Base-by-base conservation (phyloP, 1,284 basidiomycete genomes). In the Ustilago crameri region DNA sequence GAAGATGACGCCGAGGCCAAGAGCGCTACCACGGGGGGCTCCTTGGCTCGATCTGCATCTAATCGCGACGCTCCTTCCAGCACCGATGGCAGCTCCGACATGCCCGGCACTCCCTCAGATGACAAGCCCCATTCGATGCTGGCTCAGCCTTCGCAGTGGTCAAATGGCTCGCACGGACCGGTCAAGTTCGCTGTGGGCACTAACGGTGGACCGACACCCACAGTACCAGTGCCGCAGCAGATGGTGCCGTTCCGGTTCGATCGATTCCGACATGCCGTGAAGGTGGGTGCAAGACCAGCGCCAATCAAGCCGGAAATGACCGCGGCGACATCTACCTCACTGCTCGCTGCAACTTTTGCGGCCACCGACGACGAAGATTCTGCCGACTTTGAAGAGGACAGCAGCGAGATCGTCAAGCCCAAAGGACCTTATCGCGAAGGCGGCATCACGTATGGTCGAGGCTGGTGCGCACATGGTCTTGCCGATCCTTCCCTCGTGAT, bases 381-480 rank as follows among this genome's bases (percentile, higher is more conserved):
- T 3, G 56, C 10, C 15, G 41, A 42, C 9, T 46, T 58, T 3
- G 51, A 54, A 7, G 27, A 40, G 20, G 46, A 44, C 22, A 46
- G 55, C 32, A 50, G 52, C 17, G 42, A 65, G 38, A 69, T 64
- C 23, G 67, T 76, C 14, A 64, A 60, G 26, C 75, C 76, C 5
- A 65, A 54, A 15, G 76, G 76, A 1, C 72, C 74, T 4, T 73
- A 76, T 30, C 65, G 74, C 24, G 56, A 78, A 32, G 68, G 66
- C 23, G 69, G 60, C n/a, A 62, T 78, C 45, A 69, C 69, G 2
- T 79, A 72, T 57, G 63, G 75, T 5, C 47, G 56, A 0, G 78
- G 79, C 9, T 80, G 72, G 67, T 66, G 62, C 15, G 62, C 72
- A 1, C 76, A 77, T 37, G 79, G 79, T 3, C 45, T 76, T 3